phyloP scores from a whole-genome alignment of 805 yeast genomes.

The Metahyphopichia silvanorum region DNA sequence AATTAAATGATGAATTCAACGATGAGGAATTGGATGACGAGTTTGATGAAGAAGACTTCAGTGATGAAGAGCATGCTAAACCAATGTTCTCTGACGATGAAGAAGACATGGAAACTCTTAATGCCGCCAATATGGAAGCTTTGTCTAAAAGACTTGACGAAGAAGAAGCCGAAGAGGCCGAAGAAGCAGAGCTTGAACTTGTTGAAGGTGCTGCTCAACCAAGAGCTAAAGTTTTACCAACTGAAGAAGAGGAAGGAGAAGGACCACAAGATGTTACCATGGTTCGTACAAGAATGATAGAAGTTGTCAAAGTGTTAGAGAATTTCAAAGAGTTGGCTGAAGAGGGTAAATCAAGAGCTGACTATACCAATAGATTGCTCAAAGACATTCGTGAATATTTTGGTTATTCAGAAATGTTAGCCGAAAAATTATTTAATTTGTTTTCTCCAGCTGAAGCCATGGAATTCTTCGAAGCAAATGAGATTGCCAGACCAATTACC shows the following conservation, averaged over 20 bases:
- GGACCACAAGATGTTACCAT: slow-evolving; percentile 74
- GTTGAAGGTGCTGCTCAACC: slow-evolving; percentile 65
- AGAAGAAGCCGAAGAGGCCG: slow-evolving; percentile 45
- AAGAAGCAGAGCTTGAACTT: slow-evolving; percentile 51
- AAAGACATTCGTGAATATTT: slow-evolving; percentile 89
- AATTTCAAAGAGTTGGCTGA: slow-evolving; percentile 81
- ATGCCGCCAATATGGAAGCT: slow-evolving; percentile 82
- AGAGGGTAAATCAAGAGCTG: slow-evolving; percentile 82
- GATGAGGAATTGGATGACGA: slow-evolving; percentile 45
- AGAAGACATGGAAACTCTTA: slow-evolving; percentile 59
- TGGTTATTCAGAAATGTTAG: slow-evolving; percentile 88
- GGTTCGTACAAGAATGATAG: slow-evolving; percentile 91
- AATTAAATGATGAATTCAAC: slow-evolving; percentile 41
- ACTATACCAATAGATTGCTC: slow-evolving; percentile 73
- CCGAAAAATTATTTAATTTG: slow-evolving; percentile 87
- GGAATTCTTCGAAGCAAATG: slow-evolving; percentile 98
- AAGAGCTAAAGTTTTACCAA: slow-evolving; percentile 73
- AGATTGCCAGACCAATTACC: slow-evolving; percentile 92
- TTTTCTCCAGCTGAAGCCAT: slow-evolving; percentile 95
- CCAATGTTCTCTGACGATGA: slow-evolving; percentile 80
- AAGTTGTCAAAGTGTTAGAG: slow-evolving; percentile 89
- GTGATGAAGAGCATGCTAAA: slow-evolving; percentile 55
- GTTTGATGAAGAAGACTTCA: slow-evolving; percentile 31
- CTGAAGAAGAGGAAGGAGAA: slow-evolving; percentile 57
- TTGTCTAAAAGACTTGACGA: slow-evolving; percentile 66